Base-by-base conservation (phyloP, 73 alveolate species). In the Stentor coeruleus region DNA sequence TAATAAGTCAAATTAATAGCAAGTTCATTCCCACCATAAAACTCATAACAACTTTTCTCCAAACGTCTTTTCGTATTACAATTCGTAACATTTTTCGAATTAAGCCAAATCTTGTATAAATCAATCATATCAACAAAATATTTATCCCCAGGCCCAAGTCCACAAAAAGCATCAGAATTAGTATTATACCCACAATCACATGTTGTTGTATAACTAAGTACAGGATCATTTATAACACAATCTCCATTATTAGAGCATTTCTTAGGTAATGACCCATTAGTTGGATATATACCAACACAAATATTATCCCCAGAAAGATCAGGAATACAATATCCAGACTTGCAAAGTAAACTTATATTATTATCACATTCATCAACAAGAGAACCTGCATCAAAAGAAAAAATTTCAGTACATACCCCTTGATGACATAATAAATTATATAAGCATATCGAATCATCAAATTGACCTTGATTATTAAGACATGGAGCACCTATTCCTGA, bases 101-200 rank as follows among this genome's bases (percentile, higher is more conserved):
- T 20, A 26, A 2, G 2, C 79, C 79, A 66, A 1, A 28, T 33
- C 37, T 66, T 66, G n/a, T 15, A 66, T 15, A 66, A 20, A 1
- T 26, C n/a, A 11, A 26, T 2, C 3, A 66, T 20, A 2, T 66
- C 0, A 26, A 31, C 41, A 2, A 1, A 66, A 31, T 66, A 37
- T 26, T 37, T 20, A 66, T 66, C 79, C 37, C 79, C 79, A 66
- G 79, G 79, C 39, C 42, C n/a, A 28, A 20, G 39, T 20, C 2
- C 2, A 2, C 79, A 66, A 31, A 26, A 66, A 31, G 40, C 37
- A 20, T 66, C 20, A 31, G 40, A 20, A 66, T 66, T 20, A 20
- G n/a, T 20, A 33, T 66, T 66, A 2, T 28, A 15, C 33, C 79
- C 79, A 2, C 79, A 66, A 66, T 1, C 2, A 2, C 79, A 66